Evolutionary conservation across 208 protist genomes (phyloP).

Genomic region (Herpetomonas samuelpessoai): DNA sequence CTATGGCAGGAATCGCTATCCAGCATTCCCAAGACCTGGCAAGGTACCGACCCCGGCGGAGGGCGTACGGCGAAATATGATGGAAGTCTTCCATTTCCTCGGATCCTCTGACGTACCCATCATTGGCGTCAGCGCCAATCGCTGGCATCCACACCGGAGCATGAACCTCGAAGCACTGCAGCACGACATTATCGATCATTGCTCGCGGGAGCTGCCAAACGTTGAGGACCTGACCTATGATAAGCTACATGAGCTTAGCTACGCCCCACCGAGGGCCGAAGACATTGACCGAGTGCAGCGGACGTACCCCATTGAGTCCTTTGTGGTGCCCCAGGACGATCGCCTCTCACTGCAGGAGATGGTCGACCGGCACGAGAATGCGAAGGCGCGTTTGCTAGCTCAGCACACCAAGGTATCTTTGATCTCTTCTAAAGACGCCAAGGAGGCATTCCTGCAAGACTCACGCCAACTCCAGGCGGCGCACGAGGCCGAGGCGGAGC

Average conservation of each 20-base stretch:
- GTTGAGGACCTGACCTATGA: slow-evolving; percentile 50
- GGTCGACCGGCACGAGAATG: slow-evolving; percentile 59
- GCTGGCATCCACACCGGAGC: slow-evolving; percentile 40
- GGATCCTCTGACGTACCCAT: slow-evolving; percentile 68
- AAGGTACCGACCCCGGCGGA: slow-evolving; percentile 23
- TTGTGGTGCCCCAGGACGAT: slow-evolving; percentile 77
- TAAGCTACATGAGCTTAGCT: slow-evolving; percentile 72
- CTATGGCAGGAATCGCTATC: too few species aligned
- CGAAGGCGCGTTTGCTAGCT: slow-evolving; percentile 32
- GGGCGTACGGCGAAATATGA: slow-evolving; percentile 49
- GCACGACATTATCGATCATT: slow-evolving; percentile 83
- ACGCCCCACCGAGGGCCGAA: slow-evolving; percentile 66
- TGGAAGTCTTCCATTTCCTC: slow-evolving; percentile 64
- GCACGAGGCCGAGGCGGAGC: neutral
- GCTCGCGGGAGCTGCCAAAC: slow-evolving; percentile 38
- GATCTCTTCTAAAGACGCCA: slow-evolving; percentile 41
- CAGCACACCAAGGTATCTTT: slow-evolving; percentile 16
- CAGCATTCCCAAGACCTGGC: too few species aligned
- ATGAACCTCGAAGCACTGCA: slow-evolving; percentile 68
- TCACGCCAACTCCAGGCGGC: neutral
- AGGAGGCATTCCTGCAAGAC: slow-evolving; percentile 26
- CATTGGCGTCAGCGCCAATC: slow-evolving; percentile 62
- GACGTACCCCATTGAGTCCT: slow-evolving; percentile 76
- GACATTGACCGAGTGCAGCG: slow-evolving; percentile 56
- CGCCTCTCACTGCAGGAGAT: slow-evolving; percentile 60